phyloP scores from a whole-genome alignment of 257 asterid genomes.

The Penstemon davidsonii region DNA sequence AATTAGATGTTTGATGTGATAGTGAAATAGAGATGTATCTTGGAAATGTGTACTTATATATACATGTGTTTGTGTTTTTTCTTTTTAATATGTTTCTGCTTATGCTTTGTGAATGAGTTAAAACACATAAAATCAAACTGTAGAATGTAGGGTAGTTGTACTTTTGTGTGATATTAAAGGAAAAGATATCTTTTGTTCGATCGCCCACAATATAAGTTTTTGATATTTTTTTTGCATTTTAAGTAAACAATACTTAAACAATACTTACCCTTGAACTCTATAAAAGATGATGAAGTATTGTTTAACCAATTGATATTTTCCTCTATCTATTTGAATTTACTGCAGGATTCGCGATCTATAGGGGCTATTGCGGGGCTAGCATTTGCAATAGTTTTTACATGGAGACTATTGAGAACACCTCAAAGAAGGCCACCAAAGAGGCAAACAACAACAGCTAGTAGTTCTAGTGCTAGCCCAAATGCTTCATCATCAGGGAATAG shows the following conservation, averaged over 20 bases:
- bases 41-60: background rate
- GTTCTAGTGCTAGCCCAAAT: slow-evolving; percentile 46
- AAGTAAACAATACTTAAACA: too few species aligned
- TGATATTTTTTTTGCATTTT: too few species aligned
- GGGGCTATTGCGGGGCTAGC: slow-evolving; percentile 90
- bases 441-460: slow-evolving; percentile 55
- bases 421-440: slow-evolving; percentile 70
- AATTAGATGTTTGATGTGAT: too few species aligned
- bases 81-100: background rate
- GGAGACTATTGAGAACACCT: slow-evolving; percentile 73
- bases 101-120: background rate
- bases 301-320: background rate
- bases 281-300: background rate
- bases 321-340: slow-evolving; percentile 19
- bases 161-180: background rate
- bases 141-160: background rate
- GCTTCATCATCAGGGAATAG: slow-evolving; percentile 38
- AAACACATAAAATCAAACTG: background rate
- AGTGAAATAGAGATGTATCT: too few species aligned
- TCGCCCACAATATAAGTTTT: background rate
- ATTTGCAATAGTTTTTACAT: slow-evolving; percentile 77
- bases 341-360: slow-evolving; percentile 74
- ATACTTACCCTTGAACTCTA: background rate
- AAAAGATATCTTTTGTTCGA: background rate
- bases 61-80: background rate